phyloP scores from a whole-genome alignment of 495 filamentous ascomycete genomes.

The Trichoderma erinaceum region DNA sequence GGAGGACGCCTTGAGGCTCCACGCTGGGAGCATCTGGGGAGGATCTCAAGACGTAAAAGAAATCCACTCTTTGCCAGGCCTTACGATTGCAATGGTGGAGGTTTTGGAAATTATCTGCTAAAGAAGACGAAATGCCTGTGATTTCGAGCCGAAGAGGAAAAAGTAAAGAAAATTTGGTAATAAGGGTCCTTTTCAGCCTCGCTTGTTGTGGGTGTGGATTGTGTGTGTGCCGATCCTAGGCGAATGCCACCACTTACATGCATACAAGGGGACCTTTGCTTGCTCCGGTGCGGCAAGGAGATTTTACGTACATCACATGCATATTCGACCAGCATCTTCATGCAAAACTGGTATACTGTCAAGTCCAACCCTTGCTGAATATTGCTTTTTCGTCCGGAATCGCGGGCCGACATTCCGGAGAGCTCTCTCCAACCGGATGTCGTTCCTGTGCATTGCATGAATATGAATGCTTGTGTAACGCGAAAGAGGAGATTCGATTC shows the following conservation, averaged over 20 bases:
- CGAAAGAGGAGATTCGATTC: background rate
- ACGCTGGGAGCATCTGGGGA: background rate
- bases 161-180: background rate
- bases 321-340: too few species aligned
- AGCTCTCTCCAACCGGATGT: conserved; percentile 8
- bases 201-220: background rate
- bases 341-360: too few species aligned
- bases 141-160: background rate
- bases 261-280: background rate
- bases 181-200: background rate
- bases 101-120: background rate
- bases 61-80: background rate
- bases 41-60: background rate
- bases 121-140: too few species aligned
- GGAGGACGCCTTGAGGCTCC: background rate
- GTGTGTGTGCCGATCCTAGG: too few species aligned
- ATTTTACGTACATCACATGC: too few species aligned
- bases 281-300: too few species aligned
- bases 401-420: conserved; percentile 1
- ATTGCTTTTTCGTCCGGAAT: background rate
- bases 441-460: conserved; percentile 13
- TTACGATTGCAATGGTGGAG: background rate
- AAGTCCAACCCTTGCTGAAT: too few species aligned
- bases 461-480: background rate
- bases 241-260: background rate